Evolutionary conservation across 208 protist species (phyloP), one percentile per base, ranked within the genome.

Genomic region (Trichomonas vaginalis): DNA sequence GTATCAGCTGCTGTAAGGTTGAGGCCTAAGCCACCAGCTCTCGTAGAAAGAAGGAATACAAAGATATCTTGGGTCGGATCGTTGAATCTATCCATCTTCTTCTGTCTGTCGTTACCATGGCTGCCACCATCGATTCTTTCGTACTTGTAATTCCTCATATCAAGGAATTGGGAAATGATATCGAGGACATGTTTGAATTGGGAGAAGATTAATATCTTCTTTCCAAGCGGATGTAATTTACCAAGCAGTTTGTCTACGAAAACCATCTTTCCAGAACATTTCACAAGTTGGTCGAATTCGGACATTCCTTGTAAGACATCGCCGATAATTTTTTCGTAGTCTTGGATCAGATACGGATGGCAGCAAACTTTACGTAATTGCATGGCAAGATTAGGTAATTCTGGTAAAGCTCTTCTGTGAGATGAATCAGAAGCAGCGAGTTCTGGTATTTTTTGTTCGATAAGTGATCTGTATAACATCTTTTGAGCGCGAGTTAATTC

Each of bases 121-220:
- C 95, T 88, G 39, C 39, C 23, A n/a, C 96, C 95, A 90, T 96
- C 95, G 21, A 96, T 95, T 70, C 96, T 62, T 95, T 95, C 70
- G 47, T 96, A 96, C 62, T 56, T 46, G 62, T 96, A 96, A 21
- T 92, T n/a, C 61, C 62, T 0, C 21, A 42, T 32, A n/a, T 32
- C 3, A 4, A 35, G 56, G 40, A 96, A 97, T 45, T 97, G 96
- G 56, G 97, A 96, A 40, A 97, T 95, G 42, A 97, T 96, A 95
- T 97, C 97, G 6, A 97, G 95, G 62, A 97, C 82, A 79, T 96
- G 56, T 39, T 96, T 96, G 96, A 99, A 99, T 96, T 99, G 98
- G 6, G 98, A 99, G 96, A 99, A 99, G 80, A 99, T 99, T 40
- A 99, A 97, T 4, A 99, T 98, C 90, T 99, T 98, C 95, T 98